Conservation (phyloP, 208 protist species). For the Leishmania arabica region DNA sequence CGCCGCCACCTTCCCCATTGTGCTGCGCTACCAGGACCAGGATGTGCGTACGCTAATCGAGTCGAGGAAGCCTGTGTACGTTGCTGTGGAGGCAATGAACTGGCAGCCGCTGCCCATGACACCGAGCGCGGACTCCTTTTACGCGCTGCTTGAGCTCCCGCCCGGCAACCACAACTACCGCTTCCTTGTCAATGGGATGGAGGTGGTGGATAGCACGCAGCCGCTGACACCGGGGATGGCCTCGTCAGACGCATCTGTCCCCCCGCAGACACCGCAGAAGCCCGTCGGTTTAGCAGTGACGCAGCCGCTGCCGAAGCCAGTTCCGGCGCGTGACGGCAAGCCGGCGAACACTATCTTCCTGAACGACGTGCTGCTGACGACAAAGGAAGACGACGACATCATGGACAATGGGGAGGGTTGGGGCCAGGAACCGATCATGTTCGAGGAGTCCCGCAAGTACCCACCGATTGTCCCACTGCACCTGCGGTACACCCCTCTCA, state of each 20-base stretch:
- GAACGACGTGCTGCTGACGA: constrained; percentile 71
- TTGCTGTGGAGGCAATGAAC: constrained; percentile 65
- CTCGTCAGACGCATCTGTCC: constrained; percentile 12
- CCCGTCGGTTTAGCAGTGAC: constrained; percentile 12
- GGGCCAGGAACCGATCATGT: constrained; percentile 82
- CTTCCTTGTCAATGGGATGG: constrained; percentile 70
- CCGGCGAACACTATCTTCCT: constrained; percentile 73
- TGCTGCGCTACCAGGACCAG: constrained; percentile 78
- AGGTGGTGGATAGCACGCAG: constrained; percentile 81
- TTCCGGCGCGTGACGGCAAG: constrained; percentile 48
- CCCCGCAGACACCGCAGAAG: constrained; percentile 6
- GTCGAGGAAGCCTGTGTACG: constrained; percentile 45
- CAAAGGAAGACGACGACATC: constrained; percentile 80
- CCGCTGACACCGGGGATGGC: constrained; percentile 40
- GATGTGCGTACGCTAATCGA: constrained; percentile 55
- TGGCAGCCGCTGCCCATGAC: constrained; percentile 85
- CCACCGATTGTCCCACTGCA: constrained; percentile 90
- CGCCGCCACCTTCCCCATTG: constrained; percentile 64
- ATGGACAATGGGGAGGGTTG: constrained; percentile 82
- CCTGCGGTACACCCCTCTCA: constrained; percentile 91
- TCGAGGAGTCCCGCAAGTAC: constrained; percentile 87
- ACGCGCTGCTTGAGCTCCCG: constrained; percentile 79
- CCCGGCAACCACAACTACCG: constrained; percentile 82
- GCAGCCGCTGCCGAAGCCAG: constrained; percentile 34
- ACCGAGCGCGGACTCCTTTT: constrained; percentile 84